These are phyloP conservation scores for Fraxinus baroniana DNA, from an alignment of 305 asterid genomes.

Conservation along the genomic window DNA sequence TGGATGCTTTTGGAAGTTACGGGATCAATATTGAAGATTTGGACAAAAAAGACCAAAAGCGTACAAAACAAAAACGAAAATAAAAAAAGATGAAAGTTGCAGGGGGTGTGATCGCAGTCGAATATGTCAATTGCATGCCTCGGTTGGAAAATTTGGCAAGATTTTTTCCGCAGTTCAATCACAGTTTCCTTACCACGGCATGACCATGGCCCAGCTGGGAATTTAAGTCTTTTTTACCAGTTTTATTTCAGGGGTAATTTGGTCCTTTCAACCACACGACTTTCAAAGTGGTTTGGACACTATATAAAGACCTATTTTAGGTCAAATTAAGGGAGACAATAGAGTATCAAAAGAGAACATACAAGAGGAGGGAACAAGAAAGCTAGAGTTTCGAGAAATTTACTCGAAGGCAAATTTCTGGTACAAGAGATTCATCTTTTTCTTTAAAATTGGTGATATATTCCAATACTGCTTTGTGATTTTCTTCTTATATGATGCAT, in stretches of 20 bases:
- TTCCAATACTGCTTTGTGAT: not conserved
- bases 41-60: not conserved
- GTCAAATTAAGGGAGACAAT: not conserved
- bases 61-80: no score
- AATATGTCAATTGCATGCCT: not conserved
- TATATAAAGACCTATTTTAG: not conserved
- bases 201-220: not conserved
- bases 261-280: not conserved
- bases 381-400: not conserved
- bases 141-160: not conserved
- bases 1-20: not conserved
- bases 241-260: not conserved
- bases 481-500: not conserved
- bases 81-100: not conserved
- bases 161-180: no score
- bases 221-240: not conserved
- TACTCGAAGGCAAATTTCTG: not conserved
- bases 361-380: not conserved
- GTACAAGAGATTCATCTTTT: not conserved
- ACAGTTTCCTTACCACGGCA: not conserved
- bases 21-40: not conserved
- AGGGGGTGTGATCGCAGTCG: not conserved
- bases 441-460: no score
- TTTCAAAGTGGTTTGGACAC: no score
- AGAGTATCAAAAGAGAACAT: not conserved